These are phyloP conservation scores for Hyaloscypha variabilis DNA, from an alignment of 495 filamentous ascomycete species.

Conservation along the genomic window DNA sequence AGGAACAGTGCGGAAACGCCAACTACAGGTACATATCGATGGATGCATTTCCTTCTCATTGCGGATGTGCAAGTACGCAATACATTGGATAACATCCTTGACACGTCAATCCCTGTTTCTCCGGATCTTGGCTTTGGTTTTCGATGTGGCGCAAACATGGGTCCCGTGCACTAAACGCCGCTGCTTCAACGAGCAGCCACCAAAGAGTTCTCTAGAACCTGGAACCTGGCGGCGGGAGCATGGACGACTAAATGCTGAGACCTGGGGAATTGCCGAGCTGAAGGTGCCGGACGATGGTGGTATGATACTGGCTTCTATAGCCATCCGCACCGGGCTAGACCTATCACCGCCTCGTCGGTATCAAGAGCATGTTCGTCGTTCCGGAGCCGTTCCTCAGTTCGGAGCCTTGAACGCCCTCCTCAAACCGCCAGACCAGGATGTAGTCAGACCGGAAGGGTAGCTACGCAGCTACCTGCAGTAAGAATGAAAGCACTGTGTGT, in stretches of 20 bases:
- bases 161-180: neutral
- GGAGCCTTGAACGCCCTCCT: neutral
- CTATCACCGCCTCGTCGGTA: neutral
- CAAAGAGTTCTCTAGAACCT: conserved; percentile 1
- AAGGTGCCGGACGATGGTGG: neutral
- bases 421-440: too few relatives aligned
- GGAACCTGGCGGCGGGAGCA: conserved; percentile 12
- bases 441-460: too few relatives aligned
- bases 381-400: too few relatives aligned
- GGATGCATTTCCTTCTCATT: too few relatives aligned
- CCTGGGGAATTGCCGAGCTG: conserved; percentile 17
- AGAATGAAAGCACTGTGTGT: neutral
- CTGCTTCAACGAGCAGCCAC: neutral
- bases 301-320: neutral
- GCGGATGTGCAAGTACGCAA: neutral
- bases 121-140: neutral
- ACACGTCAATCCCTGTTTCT: neutral
- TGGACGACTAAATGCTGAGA: conserved; percentile 13
- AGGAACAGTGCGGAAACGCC: neutral
- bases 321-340: neutral
- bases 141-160: conserved; percentile 8
- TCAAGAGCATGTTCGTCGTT: neutral
- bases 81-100: neutral
- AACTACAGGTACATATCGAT: neutral
- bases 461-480: neutral